Percentiles rank a stretch among this genome's conserved stretches.
Evolutionary conservation across 2,329 filamentous ascomycete species (phyloP).

Genomic region (Trichoderma simmonsii): DNA sequence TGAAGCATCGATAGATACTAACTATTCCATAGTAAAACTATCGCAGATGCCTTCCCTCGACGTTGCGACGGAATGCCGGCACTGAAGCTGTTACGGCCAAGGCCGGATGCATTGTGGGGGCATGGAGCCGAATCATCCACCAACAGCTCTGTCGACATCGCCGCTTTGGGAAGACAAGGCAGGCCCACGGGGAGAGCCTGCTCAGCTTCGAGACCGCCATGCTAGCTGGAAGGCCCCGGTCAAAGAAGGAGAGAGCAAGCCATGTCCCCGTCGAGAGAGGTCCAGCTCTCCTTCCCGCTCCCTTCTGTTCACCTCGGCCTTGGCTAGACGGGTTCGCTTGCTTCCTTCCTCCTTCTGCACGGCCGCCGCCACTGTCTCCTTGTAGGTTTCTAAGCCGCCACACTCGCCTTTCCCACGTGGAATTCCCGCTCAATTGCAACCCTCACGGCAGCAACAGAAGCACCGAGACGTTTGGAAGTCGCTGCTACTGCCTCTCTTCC

Average conservation of each 20-base stretch:
- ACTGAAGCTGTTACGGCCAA: background rate
- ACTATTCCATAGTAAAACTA: background rate
- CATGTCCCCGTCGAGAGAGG: background rate
- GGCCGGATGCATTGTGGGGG: background rate
- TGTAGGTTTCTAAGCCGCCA: background rate
- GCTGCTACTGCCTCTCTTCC: background rate
- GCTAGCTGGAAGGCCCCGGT: background rate
- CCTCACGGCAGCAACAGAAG: background rate
- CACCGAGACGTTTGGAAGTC: background rate
- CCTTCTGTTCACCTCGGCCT: background rate
- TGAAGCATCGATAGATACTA: background rate
- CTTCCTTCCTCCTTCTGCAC: background rate
- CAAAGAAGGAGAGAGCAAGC: background rate
- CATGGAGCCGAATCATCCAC: background rate
- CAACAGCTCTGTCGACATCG: background rate
- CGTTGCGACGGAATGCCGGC: background rate
- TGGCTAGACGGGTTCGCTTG: background rate
- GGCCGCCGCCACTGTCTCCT: background rate
- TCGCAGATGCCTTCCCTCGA: background rate
- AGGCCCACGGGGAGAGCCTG: background rate
- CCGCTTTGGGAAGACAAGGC: background rate
- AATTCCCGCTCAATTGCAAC: background rate
- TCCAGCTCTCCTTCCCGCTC: background rate
- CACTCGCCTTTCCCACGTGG: conserved; percentile 3
- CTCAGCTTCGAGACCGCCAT: background rate